A percentile compares a stretch with the other conserved stretches of the same genome.
These are phyloP conservation scores for Huntiella moniliformis DNA, from an alignment of 2,329 filamentous ascomycete genomes.

Conservation along the genomic window DNA sequence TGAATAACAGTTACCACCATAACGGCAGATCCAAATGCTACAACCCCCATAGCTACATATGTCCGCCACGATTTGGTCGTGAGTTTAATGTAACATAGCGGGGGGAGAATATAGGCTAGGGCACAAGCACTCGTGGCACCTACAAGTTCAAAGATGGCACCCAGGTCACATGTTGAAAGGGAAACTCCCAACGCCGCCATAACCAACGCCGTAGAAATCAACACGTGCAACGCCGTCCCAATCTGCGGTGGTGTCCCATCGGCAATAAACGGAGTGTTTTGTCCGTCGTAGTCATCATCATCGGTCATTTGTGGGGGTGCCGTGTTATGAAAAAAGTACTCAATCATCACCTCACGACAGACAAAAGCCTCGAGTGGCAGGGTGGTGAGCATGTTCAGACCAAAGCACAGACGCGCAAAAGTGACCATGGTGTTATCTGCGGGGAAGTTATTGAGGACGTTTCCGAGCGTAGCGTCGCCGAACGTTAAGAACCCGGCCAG, in stretches of 20 bases:
- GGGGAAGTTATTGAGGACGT: conserved; percentile 96
- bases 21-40: conserved; percentile 60
- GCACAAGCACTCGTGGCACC: conserved; percentile 88
- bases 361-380: conserved; percentile 93
- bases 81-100: conserved; percentile 86
- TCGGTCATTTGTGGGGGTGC: neutral
- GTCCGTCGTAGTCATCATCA: conserved; percentile 3
- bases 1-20: conserved; percentile 66
- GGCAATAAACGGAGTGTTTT: conserved; percentile 10
- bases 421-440: conserved; percentile 84
- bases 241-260: conserved; percentile 10
- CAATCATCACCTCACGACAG: conserved; percentile 88
- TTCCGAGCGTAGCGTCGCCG: conserved; percentile 77
- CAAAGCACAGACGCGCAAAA: conserved; percentile 83
- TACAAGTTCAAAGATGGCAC: conserved; percentile 86
- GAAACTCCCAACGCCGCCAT: conserved; percentile 57
- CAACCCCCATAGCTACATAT: conserved; percentile 50
- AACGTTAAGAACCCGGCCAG: conserved; percentile 83
- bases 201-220: conserved; percentile 74
- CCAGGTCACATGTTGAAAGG: conserved; percentile 79
- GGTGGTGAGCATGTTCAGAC: conserved; percentile 96
- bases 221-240: conserved; percentile 57
- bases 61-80: conserved; percentile 60
- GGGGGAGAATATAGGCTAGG: conserved; percentile 86
- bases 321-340: conserved; percentile 44